Evolutionary conservation across 1,284 basidiomycete genomes (phyloP), one percentile per base, ranked within the genome.

Genomic region (Ganoderma meredithae): DNA sequence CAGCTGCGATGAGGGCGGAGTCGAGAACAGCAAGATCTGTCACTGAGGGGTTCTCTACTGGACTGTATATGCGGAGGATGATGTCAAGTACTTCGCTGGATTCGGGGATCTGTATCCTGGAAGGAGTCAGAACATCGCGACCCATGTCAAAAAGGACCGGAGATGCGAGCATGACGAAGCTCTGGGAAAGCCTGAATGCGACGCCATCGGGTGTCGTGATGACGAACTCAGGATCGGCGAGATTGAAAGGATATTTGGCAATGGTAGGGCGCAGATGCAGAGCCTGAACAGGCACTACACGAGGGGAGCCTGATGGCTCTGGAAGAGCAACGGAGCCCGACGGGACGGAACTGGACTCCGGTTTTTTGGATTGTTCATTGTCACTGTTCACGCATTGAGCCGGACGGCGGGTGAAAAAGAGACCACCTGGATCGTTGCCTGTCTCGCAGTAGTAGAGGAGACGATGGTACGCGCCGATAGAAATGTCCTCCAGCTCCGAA

Each of bases 1-100:
- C 63, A 4, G 79, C 80, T 0, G 78, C 79, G 36, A 72, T 71
- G 25, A 81, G 67, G 2, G 80, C 72, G 1, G 52, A 67, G 27
- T 77, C 67, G 31, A 77, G 65, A n/a, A 74, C 75, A n/a, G 62
- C 71, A 22, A 72, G 47, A n/a, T 69, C 62, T 15, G 52, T 63
- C 4, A 27, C 15, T 0, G 27, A 15, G 31, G 31, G 31, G 53
- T 27, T 27, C 27, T 31, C 27, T 27, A 33, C 15, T 9, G 53
- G 53, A 31, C 53, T 33, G 53, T 15, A 55, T 33, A 55, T 15
- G 27, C 27, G 27, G 15, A 55, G 17, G 17, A 55, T 17, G 31
- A 55, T 55, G 31, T 33, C 27, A 6, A 33, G 27, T 19, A 33
- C 13, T 8, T 17, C 0, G 8, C 53, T 55, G 5, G 53, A 55